phyloP scores from a whole-genome alignment of 2,329 filamentous ascomycete genomes.

The Fusarium sterilihyphosum region DNA sequence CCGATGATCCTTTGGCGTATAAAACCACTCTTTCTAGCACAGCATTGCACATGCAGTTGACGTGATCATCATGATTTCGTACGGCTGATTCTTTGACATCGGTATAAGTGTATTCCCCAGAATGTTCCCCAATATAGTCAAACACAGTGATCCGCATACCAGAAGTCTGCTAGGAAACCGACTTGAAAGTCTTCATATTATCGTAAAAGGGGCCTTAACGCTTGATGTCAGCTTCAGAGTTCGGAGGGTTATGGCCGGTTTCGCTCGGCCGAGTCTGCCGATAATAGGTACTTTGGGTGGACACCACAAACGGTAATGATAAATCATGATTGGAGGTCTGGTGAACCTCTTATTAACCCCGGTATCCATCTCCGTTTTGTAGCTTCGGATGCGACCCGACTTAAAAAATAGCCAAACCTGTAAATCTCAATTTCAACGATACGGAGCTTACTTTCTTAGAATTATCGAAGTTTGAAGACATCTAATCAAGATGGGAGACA shows the following conservation, averaged over 20 bases:
- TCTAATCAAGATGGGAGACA: not conserved
- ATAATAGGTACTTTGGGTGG: not conserved
- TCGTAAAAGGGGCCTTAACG: too few relatives aligned
- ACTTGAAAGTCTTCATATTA: not conserved
- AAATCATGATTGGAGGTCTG: constrained; percentile 9
- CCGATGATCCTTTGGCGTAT: not conserved
- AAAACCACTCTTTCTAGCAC: not conserved
- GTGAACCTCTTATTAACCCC: not conserved
- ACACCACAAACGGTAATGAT: not conserved
- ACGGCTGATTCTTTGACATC: too few relatives aligned
- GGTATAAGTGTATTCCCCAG: not conserved
- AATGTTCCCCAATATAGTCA: not conserved
- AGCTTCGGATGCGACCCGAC: not conserved
- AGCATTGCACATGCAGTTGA: not conserved
- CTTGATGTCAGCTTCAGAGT: not conserved
- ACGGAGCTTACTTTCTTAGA: not conserved
- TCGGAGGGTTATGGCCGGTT: constrained; percentile 2
- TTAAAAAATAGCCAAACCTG: not conserved
- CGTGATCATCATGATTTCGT: not conserved
- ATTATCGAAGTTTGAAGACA: not conserved
- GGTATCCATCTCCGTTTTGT: not conserved
- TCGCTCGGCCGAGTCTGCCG: not conserved
- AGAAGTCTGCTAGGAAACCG: not conserved
- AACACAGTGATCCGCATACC: not conserved
- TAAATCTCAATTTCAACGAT: not conserved